These are phyloP conservation scores for Botryotinia narcissicola DNA, from an alignment of 2,329 filamentous ascomycete species.

Conservation along the genomic window DNA sequence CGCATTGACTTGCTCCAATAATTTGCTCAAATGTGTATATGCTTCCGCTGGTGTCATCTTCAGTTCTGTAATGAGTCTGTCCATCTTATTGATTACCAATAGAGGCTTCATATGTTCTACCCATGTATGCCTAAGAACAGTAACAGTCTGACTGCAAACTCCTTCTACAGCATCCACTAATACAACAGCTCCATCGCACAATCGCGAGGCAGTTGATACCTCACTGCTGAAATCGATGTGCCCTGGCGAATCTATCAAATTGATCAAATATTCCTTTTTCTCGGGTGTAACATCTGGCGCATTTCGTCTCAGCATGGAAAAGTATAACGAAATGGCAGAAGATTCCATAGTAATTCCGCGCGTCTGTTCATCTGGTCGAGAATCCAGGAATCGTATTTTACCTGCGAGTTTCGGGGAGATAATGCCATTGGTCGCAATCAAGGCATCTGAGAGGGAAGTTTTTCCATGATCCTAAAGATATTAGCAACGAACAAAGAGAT, in stretches of 20 bases:
- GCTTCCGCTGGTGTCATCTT: constrained; percentile 91
- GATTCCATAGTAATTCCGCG: constrained; percentile 99
- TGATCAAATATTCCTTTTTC: constrained; percentile 89
- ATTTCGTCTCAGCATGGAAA: constrained; percentile 80
- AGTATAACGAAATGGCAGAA: constrained; percentile 93
- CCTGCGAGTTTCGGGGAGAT: constrained; percentile 96
- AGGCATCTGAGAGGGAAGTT: constrained; percentile 91
- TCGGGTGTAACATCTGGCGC: constrained; percentile 66
- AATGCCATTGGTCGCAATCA: constrained; percentile 98
- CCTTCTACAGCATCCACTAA: constrained; percentile 96
- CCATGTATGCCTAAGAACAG: constrained; percentile 92
- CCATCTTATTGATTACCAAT: constrained; percentile 97
- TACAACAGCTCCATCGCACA: constrained; percentile 93
- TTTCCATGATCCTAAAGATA: constrained; percentile 83
- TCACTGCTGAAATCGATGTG: constrained; percentile 99
- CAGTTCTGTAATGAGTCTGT: constrained; percentile 87
- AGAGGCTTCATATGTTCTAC: constrained; percentile 92
- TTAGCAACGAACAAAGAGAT: neutral
- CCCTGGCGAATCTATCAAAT: constrained; percentile 94
- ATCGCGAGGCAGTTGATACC: constrained; percentile 88
- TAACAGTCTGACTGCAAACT: constrained; percentile 97
- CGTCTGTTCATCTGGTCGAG: constrained; percentile 89
- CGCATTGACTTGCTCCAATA: constrained; percentile 94
- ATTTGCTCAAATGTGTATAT: constrained; percentile 81
- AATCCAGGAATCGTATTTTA: constrained; percentile 97